Evolutionary conservation across 768 basidiomycete species (phyloP).

Genomic region (Tephrocybe sp.): DNA sequence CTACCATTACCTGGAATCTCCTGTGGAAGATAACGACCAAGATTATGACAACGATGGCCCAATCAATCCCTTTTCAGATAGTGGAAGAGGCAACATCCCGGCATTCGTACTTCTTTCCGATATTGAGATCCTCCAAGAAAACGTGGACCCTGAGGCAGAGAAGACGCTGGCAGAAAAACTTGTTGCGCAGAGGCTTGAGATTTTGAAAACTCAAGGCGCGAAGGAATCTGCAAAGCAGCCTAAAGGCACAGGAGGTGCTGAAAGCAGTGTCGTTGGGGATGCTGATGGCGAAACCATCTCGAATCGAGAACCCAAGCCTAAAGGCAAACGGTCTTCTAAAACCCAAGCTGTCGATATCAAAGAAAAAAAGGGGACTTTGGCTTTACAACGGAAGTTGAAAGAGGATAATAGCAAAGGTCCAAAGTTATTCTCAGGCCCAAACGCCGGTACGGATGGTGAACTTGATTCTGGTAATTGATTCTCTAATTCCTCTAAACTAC

Average conservation of each 20-base stretch:
- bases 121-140: slow-evolving; percentile 41
- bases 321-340: slow-evolving; percentile 25
- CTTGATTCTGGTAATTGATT: slow-evolving; percentile 6
- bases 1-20: slow-evolving; percentile 71
- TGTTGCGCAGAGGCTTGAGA: slow-evolving; percentile 36
- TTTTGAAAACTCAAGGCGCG: slow-evolving; percentile 31
- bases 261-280: slow-evolving; percentile 19
- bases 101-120: slow-evolving; percentile 37
- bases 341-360: slow-evolving; percentile 21
- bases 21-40: slow-evolving; percentile 30
- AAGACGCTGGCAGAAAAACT: slow-evolving; percentile 37
- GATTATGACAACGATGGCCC: slow-evolving; percentile 38
- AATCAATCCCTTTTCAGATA: slow-evolving; percentile 64
- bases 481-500: neutral
- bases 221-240: slow-evolving; percentile 25
- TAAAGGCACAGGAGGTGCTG: slow-evolving; percentile 15
- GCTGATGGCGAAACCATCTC: slow-evolving; percentile 19
- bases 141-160: slow-evolving; percentile 47
- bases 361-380: slow-evolving; percentile 31
- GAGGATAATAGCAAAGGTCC: slow-evolving; percentile 21
- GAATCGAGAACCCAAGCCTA: slow-evolving; percentile 26
- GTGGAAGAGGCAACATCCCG: slow-evolving; percentile 34
- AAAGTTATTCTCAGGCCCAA: slow-evolving; percentile 8
- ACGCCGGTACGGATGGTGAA: slow-evolving; percentile 16
- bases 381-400: slow-evolving; percentile 19